Base-by-base conservation (phyloP, 1,139 yeast species). In the Wickerhamomyces sp. region DNA sequence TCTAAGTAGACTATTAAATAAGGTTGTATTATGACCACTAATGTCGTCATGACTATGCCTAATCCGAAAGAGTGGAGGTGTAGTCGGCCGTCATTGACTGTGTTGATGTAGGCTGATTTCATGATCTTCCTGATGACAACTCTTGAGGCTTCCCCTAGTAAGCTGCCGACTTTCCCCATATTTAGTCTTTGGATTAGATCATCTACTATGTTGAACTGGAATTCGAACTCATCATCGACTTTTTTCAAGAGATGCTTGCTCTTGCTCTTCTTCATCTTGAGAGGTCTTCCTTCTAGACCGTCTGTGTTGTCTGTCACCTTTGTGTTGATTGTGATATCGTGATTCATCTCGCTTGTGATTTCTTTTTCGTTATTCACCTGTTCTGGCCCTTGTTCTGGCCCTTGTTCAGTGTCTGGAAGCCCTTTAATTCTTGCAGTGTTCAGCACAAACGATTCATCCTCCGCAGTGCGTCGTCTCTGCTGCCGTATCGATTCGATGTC, bases 61-160 rank as follows among this genome's bases (percentile, higher is more conserved):
- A 47, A 18, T 0, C 41, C 43, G 30, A 52, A 54, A 7, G 54
- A 47, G 15, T 53, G 56, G 2, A 54, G 20, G 27, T 54, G 59
- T 2, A 54, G 7, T 28, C 40, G 43, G 6, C 52, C 52, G 14
- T 43, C 44, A 28, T 42, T 45, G 2, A 37, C 41, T 1, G 53
- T 38, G 32, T 44, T 42, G 24, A 54, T 42, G 36, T 51, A 54
- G 9, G 34, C 26, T 3, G 58, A 52, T 2, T 29, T 34, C 19
- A 48, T 17, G 2, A 52, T 21, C 24, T 31, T 35, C 4, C 29
- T 28, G 7, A 41, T 19, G 5, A 46, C 7, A 2, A 35, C 35
- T 1, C 37, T 10, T 1, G 32, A 3, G 6, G 40, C 10, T 2
- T n/a, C 29, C 32, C 41, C 48, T 7, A 40, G 0, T 9, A 44